phyloP scores from a whole-genome alignment of 148 eudicot genomes.

The Rhododendron griersonianum region DNA sequence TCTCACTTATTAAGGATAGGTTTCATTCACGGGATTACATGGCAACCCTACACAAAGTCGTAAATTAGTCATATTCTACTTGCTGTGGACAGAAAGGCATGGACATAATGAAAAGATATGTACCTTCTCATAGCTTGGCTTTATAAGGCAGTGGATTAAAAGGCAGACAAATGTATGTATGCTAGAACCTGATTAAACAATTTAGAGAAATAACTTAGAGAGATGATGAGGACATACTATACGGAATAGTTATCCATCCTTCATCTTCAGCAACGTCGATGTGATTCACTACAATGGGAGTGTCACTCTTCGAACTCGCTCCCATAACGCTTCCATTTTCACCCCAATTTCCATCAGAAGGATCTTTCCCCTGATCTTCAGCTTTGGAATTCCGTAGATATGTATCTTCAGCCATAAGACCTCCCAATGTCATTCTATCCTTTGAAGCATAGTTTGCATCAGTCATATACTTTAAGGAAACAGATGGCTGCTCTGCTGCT shows the following conservation, averaged over 20 bases:
- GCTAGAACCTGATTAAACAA: neutral
- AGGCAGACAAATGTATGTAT: neutral
- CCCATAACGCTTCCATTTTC: slow-evolving; percentile 26
- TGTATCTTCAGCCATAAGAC: slow-evolving; percentile 58
- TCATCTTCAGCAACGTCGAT: slow-evolving; percentile 67
- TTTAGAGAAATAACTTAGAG: neutral
- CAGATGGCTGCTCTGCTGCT: slow-evolving; percentile 38
- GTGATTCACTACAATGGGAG: slow-evolving; percentile 54
- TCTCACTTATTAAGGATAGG: neutral
- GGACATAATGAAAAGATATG: neutral
- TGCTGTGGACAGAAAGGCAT: neutral
- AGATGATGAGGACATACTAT: slow-evolving; percentile 31
- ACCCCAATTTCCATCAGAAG: slow-evolving; percentile 18
- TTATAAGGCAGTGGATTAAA: neutral
- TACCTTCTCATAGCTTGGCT: neutral
- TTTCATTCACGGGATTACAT: neutral
- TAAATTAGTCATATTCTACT: neutral
- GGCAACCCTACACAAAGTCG: neutral
- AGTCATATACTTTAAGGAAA: slow-evolving; percentile 19
- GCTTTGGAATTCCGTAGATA: slow-evolving; percentile 17
- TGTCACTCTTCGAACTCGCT: slow-evolving; percentile 26
- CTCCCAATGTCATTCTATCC: slow-evolving; percentile 50
- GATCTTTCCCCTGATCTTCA: slow-evolving; percentile 22
- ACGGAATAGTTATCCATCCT: slow-evolving; percentile 82
- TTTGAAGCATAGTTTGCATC: slow-evolving; percentile 33